These are phyloP conservation scores for Trypanosoma mega DNA, from an alignment of 208 protist genomes.

Conservation along the genomic window DNA sequence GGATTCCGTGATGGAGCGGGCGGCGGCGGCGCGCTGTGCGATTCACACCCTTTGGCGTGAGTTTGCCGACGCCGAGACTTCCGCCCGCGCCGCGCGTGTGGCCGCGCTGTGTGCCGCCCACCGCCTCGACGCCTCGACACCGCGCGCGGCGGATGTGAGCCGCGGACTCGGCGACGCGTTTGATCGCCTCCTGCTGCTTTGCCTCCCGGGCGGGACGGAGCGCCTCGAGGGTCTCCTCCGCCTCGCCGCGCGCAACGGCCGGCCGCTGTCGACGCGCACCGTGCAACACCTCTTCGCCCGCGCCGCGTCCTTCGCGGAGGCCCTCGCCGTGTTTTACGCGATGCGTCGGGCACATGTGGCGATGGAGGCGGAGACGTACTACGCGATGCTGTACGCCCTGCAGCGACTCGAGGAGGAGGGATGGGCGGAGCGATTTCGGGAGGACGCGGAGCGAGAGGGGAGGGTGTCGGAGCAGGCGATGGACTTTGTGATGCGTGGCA, in stretches of 20 bases:
- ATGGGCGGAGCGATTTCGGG: slow-evolving; percentile 78
- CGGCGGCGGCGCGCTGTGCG: slow-evolving; percentile 61
- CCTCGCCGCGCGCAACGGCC: slow-evolving; percentile 52
- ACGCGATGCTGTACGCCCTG: slow-evolving; percentile 91
- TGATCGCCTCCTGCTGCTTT: slow-evolving; percentile 82
- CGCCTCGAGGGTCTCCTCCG: slow-evolving; percentile 63
- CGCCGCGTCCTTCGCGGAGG: slow-evolving; percentile 70
- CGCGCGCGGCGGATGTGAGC: slow-evolving; percentile 75
- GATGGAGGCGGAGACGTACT: slow-evolving; percentile 90
- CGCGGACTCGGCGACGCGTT: slow-evolving; percentile 81
- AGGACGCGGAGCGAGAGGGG: slow-evolving; percentile 47
- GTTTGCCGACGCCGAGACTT: slow-evolving; percentile 8
- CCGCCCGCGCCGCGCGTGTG: slow-evolving; percentile 16
- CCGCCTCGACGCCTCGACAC: slow-evolving; percentile 46
- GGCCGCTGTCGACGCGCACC: slow-evolving; percentile 72
- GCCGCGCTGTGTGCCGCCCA: slow-evolving; percentile 49
- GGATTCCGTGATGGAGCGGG: slow-evolving; percentile 57
- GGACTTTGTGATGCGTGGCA: slow-evolving; percentile 83
- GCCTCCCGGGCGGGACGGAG: slow-evolving; percentile 52
- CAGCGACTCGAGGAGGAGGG: slow-evolving; percentile 89
- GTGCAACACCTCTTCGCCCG: slow-evolving; percentile 89
- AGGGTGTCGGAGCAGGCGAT: slow-evolving; percentile 76
- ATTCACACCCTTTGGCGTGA: slow-evolving; percentile 71
- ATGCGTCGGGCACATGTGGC: slow-evolving; percentile 77
- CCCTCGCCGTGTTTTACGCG: slow-evolving; percentile 83